These are phyloP conservation scores for Lichtheimia ramosa DNA, from an alignment of 371 early-diverging fungal species.

Conservation along the genomic window DNA sequence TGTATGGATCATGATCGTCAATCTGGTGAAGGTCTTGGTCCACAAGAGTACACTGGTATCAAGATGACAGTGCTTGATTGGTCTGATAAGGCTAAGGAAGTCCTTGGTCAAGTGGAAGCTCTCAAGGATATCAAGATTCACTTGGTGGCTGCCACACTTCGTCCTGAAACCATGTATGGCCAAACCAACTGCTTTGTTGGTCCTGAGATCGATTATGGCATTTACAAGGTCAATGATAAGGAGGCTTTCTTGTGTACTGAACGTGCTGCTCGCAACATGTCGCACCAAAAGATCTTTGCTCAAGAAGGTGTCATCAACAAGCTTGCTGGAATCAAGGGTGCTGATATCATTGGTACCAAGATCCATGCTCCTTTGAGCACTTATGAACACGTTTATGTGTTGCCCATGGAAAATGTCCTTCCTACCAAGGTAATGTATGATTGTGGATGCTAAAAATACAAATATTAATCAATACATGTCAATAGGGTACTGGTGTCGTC, in stretches of 20 bases:
- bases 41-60: slow-evolving; percentile 95
- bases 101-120: slow-evolving; percentile 50
- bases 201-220: slow-evolving; percentile 87
- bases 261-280: slow-evolving; percentile 96
- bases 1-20: slow-evolving; percentile 99
- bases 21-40: slow-evolving; percentile 97
- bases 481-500: slow-evolving; percentile 96
- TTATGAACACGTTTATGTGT: slow-evolving; percentile 83
- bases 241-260: slow-evolving; percentile 91
- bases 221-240: slow-evolving; percentile 73
- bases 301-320: slow-evolving; percentile 66
- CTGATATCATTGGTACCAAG: slow-evolving; percentile 85
- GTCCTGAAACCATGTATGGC: slow-evolving; percentile 99
- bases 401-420: slow-evolving; percentile 96
- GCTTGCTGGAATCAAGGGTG: slow-evolving; percentile 81
- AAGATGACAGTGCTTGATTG: slow-evolving; percentile 84
- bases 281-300: slow-evolving; percentile 83
- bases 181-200: slow-evolving; percentile 98
- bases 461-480: too few species aligned
- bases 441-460: neutral
- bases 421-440: slow-evolving; percentile 66
- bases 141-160: slow-evolving; percentile 95
- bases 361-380: slow-evolving; percentile 86
- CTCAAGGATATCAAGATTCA: slow-evolving; percentile 78
- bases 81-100: slow-evolving; percentile 56